phyloP scores from a whole-genome alignment of 208 protist species.

The Crithidia thermophila region DNA sequence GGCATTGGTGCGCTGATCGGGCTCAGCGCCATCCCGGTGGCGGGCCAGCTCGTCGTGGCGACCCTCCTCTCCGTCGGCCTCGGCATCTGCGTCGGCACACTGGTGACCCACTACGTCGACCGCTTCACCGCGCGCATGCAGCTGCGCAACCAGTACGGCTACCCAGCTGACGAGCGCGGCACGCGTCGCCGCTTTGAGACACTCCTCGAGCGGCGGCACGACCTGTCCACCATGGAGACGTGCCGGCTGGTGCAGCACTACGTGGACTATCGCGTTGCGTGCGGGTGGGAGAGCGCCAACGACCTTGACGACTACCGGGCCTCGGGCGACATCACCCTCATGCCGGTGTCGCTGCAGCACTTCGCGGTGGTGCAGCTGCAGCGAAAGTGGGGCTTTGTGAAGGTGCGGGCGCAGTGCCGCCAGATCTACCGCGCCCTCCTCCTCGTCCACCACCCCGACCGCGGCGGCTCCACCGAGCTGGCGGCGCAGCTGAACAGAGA shows the following conservation, averaged over 20 bases:
- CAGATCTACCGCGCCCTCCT: constrained; percentile 70
- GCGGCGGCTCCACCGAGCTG: constrained; percentile 57
- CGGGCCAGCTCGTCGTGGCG: constrained; percentile 52
- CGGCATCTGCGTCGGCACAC: constrained; percentile 54
- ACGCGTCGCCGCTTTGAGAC: constrained; percentile 63
- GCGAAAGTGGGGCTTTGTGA: constrained; percentile 79
- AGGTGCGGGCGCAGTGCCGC: constrained; percentile 54
- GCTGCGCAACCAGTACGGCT: constrained; percentile 69
- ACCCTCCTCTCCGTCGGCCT: constrained; percentile 64
- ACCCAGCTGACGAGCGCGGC: constrained; percentile 52
- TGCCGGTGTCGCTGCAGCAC: constrained; percentile 81
- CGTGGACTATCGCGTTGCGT: constrained; percentile 74
- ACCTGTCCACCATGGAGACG: constrained; percentile 64
- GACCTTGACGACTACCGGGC: constrained; percentile 73
- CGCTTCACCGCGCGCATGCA: constrained; percentile 60
- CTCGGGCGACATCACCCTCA: constrained; percentile 54
- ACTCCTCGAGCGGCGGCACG: constrained; percentile 55
- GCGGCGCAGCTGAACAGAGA: constrained; percentile 71
- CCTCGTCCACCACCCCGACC: constrained; percentile 75
- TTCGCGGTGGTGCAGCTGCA: constrained; percentile 78
- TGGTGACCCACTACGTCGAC: constrained; percentile 73
- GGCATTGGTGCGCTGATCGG: constrained; percentile 59
- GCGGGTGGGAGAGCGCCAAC: constrained; percentile 70
- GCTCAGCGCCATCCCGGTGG: constrained; percentile 60
- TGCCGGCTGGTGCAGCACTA: constrained; percentile 78